Evolutionary conservation across 805 yeast species (phyloP), one percentile per base, ranked within the genome.

Genomic region (Metschnikowia lochheadii): DNA sequence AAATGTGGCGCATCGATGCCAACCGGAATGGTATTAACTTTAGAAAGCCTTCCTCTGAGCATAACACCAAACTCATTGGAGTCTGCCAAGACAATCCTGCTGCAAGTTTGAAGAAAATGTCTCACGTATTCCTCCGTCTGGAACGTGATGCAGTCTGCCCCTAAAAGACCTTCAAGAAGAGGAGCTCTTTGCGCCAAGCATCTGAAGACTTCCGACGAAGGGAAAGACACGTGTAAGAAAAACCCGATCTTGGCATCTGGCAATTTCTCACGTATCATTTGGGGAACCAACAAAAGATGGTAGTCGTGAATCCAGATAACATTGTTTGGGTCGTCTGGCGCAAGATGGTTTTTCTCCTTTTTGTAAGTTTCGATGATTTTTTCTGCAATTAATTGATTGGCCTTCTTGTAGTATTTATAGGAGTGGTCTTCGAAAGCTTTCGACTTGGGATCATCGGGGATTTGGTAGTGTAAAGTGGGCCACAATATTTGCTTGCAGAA

Each of bases 371-470:
- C 78, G 2, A 86, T 80, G 42, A 92, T 76, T 56, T 79, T 80
- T 49, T 90, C 87, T 0, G 98, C 97, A 61, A 91, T 79, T 41
- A 79, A 66, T 64, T 84, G 89, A 62, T 94, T 94, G 54, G 92
- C 76, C 1, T 75, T 69, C 56, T 81, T 82, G 66, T 92, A 92
- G 62, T 85, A 84, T 23, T 82, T 82, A 96, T 97, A 92, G 1
- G 97, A 89, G 64, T 90, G 95, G 57, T 89, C 97, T 67, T 92
- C 97, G 67, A 92, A 94, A 0, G 96, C 96, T 66, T 90, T 90
- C 1, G 96, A 84, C 58, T 87, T 88, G 46, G 97, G 95, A 63
- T 91, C 85, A 66, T 94, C 98, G 0, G 98, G 98, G 36, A 92
- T 88, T 66, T 92, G 97, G 64, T 94, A 94, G 59, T 81, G 84